A percentile compares a stretch with the other conserved stretches of the same genome.
Evolutionary conservation across 129 eudicot genomes (phyloP).

Genomic region (Cynara cardunculus): DNA sequence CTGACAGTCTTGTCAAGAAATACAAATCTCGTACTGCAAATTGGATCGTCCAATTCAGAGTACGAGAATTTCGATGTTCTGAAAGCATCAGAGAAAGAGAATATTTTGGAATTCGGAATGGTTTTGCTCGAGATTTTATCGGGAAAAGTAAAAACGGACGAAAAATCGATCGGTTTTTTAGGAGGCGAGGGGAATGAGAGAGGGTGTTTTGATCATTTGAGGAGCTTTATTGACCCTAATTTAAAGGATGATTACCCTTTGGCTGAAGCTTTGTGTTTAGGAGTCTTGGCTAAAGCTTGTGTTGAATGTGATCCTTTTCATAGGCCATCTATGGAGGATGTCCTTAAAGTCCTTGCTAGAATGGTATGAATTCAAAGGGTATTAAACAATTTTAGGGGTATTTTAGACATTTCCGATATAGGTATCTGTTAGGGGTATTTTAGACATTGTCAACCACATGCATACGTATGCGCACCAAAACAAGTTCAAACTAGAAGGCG

Average conservation of each 20-base stretch:
- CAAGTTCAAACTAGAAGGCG: not conserved
- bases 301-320: conserved; percentile 65
- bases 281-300: conserved; percentile 79
- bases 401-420: not conserved
- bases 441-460: not conserved
- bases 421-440: not conserved
- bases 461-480: not conserved
- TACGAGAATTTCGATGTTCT: conserved; percentile 31
- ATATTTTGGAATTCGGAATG: conserved; percentile 66
- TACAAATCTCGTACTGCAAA: not conserved
- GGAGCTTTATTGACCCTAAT: conserved; percentile 59
- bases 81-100: conserved; percentile 42
- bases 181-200: conserved; percentile 66
- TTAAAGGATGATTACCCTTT: conserved; percentile 67
- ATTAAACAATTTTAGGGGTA: not conserved
- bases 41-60: conserved; percentile 18
- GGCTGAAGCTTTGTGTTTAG: conserved; percentile 82
- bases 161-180: conserved; percentile 47
- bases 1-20: conserved; percentile 41
- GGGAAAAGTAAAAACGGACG: conserved; percentile 42
- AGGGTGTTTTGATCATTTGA: conserved; percentile 72
- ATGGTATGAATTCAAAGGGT: conserved; percentile 38
- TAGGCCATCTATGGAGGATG: conserved; percentile 79
- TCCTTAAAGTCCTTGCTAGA: conserved; percentile 74
- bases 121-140: conserved; percentile 70